Base-by-base conservation (phyloP, 306 rosid genomes). In the Medicago ruthenica region DNA sequence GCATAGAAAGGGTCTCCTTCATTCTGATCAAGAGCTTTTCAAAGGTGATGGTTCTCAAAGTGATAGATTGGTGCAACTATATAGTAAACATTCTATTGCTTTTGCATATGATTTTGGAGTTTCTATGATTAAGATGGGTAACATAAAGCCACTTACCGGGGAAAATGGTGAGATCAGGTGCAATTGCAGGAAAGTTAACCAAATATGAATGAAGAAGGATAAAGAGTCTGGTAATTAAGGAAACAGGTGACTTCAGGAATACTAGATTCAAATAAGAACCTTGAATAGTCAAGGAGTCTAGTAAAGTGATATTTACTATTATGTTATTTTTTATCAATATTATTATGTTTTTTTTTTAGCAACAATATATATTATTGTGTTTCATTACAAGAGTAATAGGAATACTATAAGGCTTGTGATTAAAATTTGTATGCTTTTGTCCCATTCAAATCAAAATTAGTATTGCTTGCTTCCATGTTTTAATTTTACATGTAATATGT, bases 71-170 rank as follows among this genome's bases (percentile, higher is more conserved):
- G 87, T 83, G 67, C 0, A 57, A 4, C 21, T 45, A 3, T 83
- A 83, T 6, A 81, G 82, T 16, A 13, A 68, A 0, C 24, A 70
- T 24, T 40, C 73, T 57, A 1, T 22, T 63, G 76, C 71, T 57
- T 82, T 85, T 79, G 81, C 83, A 7, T 76, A 7, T 40, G 85
- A 79, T 36, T 85, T 85, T 75, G 79, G 78, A 36, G 70, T 3
- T 57, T 78, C 85, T 21, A 78, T 85, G 83, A 66, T 85, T n/a
- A 85, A 85, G 77, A 78, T 85, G 86, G 86, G 88, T n/a, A 79
- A 85, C 10, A n/a, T 81, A 1, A 81, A 70, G 50, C 83, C 83
- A 58, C 81, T 82, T 51, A 79, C 73, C 1, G 84, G 88, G 6
- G 15, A 17, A 9, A 4, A 20, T 0, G 88, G 88, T 37, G 86